Base-by-base conservation (phyloP, 768 basidiomycete genomes). In the Mycena leptocephala region DNA sequence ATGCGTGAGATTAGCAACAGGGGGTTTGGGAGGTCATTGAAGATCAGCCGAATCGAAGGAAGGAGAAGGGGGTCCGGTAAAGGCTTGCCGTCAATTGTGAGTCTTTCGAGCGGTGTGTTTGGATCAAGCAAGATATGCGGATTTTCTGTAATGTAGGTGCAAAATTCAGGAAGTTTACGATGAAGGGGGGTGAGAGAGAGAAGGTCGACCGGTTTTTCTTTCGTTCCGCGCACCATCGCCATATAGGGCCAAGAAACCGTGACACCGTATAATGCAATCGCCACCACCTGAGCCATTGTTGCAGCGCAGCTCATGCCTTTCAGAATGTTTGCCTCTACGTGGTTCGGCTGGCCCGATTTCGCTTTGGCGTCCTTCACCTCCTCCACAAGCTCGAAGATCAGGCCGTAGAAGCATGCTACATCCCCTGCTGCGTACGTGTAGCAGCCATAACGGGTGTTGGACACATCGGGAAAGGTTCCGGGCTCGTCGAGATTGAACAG, bases 381-480 rank as follows among this genome's bases (percentile, higher is more conserved):
- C 20, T 14, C 24, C 16, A 82, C 71, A 35, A 81, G 78, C 14
- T 78, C 58, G 22, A 70, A 26, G 51, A 73, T 79, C n/a, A 76
- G 37, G 6, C 55, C 43, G 5, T 63, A 76, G 55, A 75, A 69
- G 37, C 70, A 63, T 28, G 82, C 56, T 33, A 81, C 43, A 30
- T 53, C 51, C 9, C 9, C 24, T 9, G 51, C 51, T 9, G 51
- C 51, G 26, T 53, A 53, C 24, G 51, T 78, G 56, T 76, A 66
- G 10, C 41, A 46, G 16, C 48, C 51, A 32, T 56, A 75, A 6
- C 67, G 58, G 14, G 32, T 72, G 39, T 64, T 73, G 0, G 71
- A 73, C 14, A 79, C 78, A 46, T 82, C 78, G 5, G 82, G 82
- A 39, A 76, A 83, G 11, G 37, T 37, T 2, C 70, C 72, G 8